Evolutionary conservation across 192 early-diverging fungal genomes (phyloP).

Genomic region (Backusella sp.): DNA sequence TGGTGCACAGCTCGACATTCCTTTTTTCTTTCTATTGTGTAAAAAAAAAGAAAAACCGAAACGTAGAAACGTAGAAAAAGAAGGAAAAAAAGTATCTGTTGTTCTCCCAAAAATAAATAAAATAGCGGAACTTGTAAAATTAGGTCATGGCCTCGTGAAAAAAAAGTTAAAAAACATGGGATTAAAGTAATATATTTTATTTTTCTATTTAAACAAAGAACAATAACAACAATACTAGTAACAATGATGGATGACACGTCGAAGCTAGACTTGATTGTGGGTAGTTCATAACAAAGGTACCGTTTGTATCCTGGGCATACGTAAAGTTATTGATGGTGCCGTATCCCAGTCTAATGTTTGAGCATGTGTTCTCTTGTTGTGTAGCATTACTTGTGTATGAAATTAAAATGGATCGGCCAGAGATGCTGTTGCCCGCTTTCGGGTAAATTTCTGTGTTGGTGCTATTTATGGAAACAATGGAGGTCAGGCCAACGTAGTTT

Average conservation of each 20-base stretch:
- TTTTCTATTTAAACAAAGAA: not conserved
- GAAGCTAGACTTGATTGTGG: not conserved
- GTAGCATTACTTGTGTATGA: constrained; percentile 11
- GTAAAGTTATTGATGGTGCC: constrained; percentile 18
- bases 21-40: not conserved
- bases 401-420: constrained; percentile 20
- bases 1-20: constrained; percentile 2
- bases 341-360: constrained; percentile 20
- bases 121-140: constrained; percentile 11
- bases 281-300: constrained; percentile 4
- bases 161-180: not conserved
- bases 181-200: not conserved
- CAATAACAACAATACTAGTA: not conserved
- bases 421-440: not conserved
- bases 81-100: not conserved
- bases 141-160: constrained; percentile 4
- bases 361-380: constrained; percentile 12
- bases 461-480: constrained; percentile 21
- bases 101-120: constrained; percentile 8
- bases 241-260: not conserved
- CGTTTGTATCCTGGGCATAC: constrained; percentile 8
- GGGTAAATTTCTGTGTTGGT: constrained; percentile 10
- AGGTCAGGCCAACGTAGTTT: not conserved
- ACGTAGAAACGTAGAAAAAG: not conserved
- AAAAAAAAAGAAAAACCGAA: not conserved